Base-by-base conservation (phyloP, 257 asterid species). In the Striga asiatica region DNA sequence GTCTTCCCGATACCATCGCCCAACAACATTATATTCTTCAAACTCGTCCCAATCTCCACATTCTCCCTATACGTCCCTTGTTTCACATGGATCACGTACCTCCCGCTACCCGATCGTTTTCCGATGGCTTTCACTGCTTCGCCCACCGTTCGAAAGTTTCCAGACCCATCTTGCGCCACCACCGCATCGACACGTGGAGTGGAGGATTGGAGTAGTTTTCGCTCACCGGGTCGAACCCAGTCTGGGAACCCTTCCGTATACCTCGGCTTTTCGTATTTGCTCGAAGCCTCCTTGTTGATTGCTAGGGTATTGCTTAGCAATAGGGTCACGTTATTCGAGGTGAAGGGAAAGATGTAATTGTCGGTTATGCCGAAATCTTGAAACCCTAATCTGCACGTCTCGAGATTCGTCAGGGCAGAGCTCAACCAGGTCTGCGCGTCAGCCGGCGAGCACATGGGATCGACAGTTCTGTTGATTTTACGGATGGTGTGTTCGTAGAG, bases 1-100 rank as follows among this genome's bases (percentile, higher is more conserved):
- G 97, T 89, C 68, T 39, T 78, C 58, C 96, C 96, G 52, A 86
- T 89, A 0, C 96, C 97, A 54, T 86, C 98, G 13, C 96, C 98
- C 45, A 83, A 42, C 59, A 89, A 54, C 93, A 77, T 89, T 2
- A 89, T 76, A 71, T 86, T 79, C 78, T 41, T 72, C 70, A 78
- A 52, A 22, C 65, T 70, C 16, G 27, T 28, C 42, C 75, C 92
- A 14, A 92, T 79, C 1, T 75, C 72, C 57, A 88, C 93, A 59
- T 81, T 84, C 71, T 92, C 98, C 17, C 32, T 64, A 17, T 92
- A 92, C 8, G 68, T 71, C 51, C 98, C 98, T n/a, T 71, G 78
- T 60, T 76, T 84, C 59, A 92, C 82, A 22, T 76, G 41, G 27
- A 92, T 92, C 62, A 91, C 85, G 9, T 38, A 84, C 67, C 94